Conservation (phyloP, 139 green algal genomes). For the Chlorella sp. region DNA sequence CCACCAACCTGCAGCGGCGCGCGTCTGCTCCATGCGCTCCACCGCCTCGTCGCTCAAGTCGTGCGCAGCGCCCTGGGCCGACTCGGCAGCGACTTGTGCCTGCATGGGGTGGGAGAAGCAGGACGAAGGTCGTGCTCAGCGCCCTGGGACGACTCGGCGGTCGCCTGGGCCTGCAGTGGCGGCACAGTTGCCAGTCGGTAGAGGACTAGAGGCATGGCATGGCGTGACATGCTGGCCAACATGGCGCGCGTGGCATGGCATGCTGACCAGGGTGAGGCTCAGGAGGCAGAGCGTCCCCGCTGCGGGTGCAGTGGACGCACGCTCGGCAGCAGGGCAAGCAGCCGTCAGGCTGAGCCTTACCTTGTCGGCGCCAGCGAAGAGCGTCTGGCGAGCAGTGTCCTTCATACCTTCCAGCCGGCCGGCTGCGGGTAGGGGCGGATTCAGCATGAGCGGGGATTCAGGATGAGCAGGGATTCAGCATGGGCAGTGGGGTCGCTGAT, state of each 20-base stretch:
- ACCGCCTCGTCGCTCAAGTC: not conserved
- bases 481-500: no score
- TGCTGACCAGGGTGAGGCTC: no score
- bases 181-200: not conserved
- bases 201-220: not conserved
- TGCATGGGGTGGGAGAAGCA: no score
- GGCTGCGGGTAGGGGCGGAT: not conserved
- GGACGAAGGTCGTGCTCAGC: not conserved
- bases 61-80: not conserved
- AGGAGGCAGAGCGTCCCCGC: no score
- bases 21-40: not conserved
- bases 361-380: not conserved
- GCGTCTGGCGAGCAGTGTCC: slow-evolving; percentile 13
- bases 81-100: not conserved
- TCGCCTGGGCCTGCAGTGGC: not conserved
- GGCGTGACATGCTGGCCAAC: no score
- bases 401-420: slow-evolving; percentile 16
- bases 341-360: not conserved
- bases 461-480: no score
- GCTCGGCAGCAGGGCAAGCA: no score
- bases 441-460: no score
- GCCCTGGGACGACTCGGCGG: not conserved
- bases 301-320: no score
- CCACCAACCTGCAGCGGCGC: not conserved
- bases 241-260: no score